Evolutionary conservation across 345 rosid species (phyloP).

Genomic region (Rubroshorea leprosula): DNA sequence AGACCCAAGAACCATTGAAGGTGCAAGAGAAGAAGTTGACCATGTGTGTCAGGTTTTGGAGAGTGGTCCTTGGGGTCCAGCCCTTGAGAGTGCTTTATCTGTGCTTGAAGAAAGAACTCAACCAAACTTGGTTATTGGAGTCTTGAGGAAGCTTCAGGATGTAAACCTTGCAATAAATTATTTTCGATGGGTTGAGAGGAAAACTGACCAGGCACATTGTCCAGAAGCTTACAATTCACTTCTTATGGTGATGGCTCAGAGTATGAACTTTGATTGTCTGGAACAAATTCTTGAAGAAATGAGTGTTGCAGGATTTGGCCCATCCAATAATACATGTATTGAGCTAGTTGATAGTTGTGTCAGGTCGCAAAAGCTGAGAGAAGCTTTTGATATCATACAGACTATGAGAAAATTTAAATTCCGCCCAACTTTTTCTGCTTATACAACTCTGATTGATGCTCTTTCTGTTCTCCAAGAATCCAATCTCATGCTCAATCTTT

Average conservation of each 20-base stretch:
- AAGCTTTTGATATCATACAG: constrained; percentile 71
- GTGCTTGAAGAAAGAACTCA: constrained; percentile 45
- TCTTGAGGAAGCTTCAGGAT: constrained; percentile 61
- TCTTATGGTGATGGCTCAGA: constrained; percentile 63
- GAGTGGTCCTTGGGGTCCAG: constrained; percentile 68
- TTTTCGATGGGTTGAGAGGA: constrained; percentile 76
- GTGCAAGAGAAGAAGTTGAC: constrained; percentile 31
- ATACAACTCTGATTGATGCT: constrained; percentile 84
- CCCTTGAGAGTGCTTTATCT: constrained; percentile 49
- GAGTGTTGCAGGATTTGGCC: constrained; percentile 86
- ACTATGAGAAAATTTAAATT: constrained; percentile 86
- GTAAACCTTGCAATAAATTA: constrained; percentile 49
- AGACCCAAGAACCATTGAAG: constrained; percentile 30
- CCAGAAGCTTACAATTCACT: constrained; percentile 80
- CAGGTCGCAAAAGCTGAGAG: constrained; percentile 52
- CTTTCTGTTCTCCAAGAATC: constrained; percentile 50
- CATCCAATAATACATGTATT: constrained; percentile 41
- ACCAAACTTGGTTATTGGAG: constrained; percentile 57
- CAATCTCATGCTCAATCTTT: constrained; percentile 68
- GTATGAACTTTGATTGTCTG: constrained; percentile 43
- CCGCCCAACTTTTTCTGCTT: constrained; percentile 90
- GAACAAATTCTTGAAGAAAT: constrained; percentile 82
- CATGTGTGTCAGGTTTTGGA: constrained; percentile 54
- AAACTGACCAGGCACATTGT: constrained; percentile 46
- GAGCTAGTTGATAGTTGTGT: constrained; percentile 63